phyloP scores from a whole-genome alignment of 257 asterid genomes.

The Henckelia pumila region DNA sequence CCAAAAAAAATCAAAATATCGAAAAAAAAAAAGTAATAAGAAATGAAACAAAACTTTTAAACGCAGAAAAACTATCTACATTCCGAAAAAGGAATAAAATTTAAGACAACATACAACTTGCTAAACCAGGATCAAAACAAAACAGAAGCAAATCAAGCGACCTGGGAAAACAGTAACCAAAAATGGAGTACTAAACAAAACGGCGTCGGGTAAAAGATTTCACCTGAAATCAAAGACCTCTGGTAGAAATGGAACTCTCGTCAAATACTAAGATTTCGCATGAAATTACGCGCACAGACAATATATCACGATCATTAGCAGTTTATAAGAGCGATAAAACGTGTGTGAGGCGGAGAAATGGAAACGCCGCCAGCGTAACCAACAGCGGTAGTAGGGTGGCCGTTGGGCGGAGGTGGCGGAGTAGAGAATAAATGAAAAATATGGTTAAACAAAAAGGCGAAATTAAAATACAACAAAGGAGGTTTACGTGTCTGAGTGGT shows the following conservation, averaged over 20 bases:
- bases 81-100: no score
- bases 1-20: no score
- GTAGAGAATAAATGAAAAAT: no score
- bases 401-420: not conserved
- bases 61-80: no score
- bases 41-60: no score
- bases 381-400: not conserved
- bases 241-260: constrained; percentile 25
- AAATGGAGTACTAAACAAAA: not conserved
- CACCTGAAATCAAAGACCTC: constrained; percentile 19
- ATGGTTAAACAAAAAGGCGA: no score
- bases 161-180: not conserved
- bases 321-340: no score
- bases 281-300: constrained; percentile 19
- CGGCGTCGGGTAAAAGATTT: constrained; percentile 1
- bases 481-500: no score
- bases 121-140: not conserved
- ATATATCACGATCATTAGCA: not conserved
- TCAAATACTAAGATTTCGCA: constrained; percentile 21
- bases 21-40: no score
- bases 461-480: no score
- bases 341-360: not conserved
- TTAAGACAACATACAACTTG: not conserved
- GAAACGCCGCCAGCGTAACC: not conserved
- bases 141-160: not conserved